A percentile compares a stretch with the other conserved stretches of the same genome.
Evolutionary conservation across 2,329 filamentous ascomycete species (phyloP).

Genomic region (Alternaria viburni): DNA sequence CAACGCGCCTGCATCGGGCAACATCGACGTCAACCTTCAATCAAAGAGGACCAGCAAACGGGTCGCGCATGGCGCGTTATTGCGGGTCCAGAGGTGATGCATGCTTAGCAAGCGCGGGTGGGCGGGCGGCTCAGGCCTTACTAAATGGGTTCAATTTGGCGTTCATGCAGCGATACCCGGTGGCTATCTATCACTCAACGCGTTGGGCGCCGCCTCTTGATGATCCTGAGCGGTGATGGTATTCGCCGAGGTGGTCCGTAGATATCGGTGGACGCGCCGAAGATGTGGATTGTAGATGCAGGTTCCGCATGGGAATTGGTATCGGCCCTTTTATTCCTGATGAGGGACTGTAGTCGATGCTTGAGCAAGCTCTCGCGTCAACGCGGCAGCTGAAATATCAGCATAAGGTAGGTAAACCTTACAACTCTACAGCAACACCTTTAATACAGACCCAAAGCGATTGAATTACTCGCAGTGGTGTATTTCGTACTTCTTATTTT

Average conservation of each 20-base stretch:
- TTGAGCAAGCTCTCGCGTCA: background rate
- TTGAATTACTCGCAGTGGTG: too few species aligned
- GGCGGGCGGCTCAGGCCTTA: too few species aligned
- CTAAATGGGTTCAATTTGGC: too few species aligned
- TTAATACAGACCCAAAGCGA: too few species aligned
- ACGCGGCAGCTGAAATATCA: too few species aligned
- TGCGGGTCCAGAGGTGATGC: background rate
- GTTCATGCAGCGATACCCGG: conserved; percentile 3
- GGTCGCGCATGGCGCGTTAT: conserved; percentile 1
- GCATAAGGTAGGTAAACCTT: too few species aligned
- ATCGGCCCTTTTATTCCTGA: background rate
- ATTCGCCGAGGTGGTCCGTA: background rate
- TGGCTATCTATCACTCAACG: conserved; percentile 7
- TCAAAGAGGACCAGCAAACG: too few species aligned
- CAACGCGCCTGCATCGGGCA: conserved; percentile 22
- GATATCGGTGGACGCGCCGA: background rate
- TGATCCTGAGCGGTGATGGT: background rate
- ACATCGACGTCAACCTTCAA: conserved; percentile 33
- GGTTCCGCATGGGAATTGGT: background rate
- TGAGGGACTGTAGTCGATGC: background rate
- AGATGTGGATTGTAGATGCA: background rate
- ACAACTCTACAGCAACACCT: too few species aligned
- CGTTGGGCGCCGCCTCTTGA: background rate
- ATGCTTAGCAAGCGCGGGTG: conserved; percentile 11
- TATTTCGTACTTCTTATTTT: too few species aligned